Percentiles rank a stretch among this genome's conserved stretches.
Evolutionary conservation across 1,284 basidiomycete genomes (phyloP).

Genomic region (Naganishia cerealis): DNA sequence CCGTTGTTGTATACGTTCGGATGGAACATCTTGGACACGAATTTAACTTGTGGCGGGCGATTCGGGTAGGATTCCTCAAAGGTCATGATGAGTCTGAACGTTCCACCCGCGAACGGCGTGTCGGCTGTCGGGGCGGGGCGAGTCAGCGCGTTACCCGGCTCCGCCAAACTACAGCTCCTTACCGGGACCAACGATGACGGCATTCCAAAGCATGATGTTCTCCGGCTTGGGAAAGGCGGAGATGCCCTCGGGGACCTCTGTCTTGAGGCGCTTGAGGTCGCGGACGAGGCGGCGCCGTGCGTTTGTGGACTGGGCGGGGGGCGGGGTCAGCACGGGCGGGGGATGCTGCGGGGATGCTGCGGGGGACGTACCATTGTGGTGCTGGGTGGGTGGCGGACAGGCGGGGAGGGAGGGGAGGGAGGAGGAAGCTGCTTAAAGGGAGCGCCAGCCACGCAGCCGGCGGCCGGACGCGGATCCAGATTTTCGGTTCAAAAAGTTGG

Average conservation of each 20-base stretch:
- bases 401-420: background rate
- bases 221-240: conserved; percentile 94
- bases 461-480: conserved; percentile 12
- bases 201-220: conserved; percentile 99
- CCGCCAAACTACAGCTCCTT: conserved; percentile 47
- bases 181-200: conserved; percentile 98
- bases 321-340: background rate
- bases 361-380: conserved; percentile 1
- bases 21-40: conserved; percentile 97
- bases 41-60: conserved; percentile 95
- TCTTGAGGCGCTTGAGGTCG: conserved; percentile 91
- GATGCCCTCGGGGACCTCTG: conserved; percentile 91
- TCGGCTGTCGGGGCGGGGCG: conserved; percentile 64
- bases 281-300: conserved; percentile 87
- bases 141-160: background rate
- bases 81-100: conserved; percentile 90
- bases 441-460: background rate
- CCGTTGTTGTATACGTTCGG: conserved; percentile 98
- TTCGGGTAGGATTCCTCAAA: conserved; percentile 98
- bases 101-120: conserved; percentile 97
- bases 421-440: conserved; percentile 6
- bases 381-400: background rate
- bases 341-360: background rate
- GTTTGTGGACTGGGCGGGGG: conserved; percentile 67
- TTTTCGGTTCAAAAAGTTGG: conserved; percentile 4